A percentile compares a stretch with the other conserved stretches of the same genome.
These are phyloP conservation scores for Aureobasidium mangrovei DNA, from an alignment of 2,329 filamentous ascomycete species.

Conservation along the genomic window DNA sequence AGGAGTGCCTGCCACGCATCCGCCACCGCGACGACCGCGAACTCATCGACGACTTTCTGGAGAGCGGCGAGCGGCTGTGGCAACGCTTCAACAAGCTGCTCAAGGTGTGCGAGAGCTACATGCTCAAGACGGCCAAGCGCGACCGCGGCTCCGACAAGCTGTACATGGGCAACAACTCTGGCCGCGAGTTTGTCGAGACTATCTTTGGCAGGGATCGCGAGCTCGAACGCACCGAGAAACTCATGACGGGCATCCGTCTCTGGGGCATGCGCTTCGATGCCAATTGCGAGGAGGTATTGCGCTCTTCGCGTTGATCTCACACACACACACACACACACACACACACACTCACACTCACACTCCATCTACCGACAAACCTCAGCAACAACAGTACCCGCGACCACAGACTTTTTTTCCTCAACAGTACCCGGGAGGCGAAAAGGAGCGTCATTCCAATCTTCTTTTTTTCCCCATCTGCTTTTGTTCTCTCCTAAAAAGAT, in stretches of 20 bases:
- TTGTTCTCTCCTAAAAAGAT: too few species aligned
- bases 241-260: constrained; percentile 79
- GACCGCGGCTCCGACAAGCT: constrained; percentile 55
- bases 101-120: constrained; percentile 85
- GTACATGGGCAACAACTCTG: constrained; percentile 82
- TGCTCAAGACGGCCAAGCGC: constrained; percentile 80
- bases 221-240: constrained; percentile 78
- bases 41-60: constrained; percentile 82
- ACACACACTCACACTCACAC: too few species aligned
- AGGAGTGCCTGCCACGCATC: constrained; percentile 66
- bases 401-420: too few species aligned
- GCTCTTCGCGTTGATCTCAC: not conserved
- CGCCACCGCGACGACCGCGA: constrained; percentile 65
- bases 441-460: too few species aligned
- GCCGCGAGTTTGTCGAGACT: constrained; percentile 90
- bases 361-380: too few species aligned
- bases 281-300: constrained; percentile 85
- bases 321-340: too few species aligned
- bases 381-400: too few species aligned
- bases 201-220: constrained; percentile 90
- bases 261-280: constrained; percentile 94
- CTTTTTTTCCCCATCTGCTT: too few species aligned
- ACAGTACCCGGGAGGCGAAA: too few species aligned
- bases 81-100: constrained; percentile 77
- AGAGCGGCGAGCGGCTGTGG: constrained; percentile 78